Evolutionary conservation across 495 filamentous ascomycete genomes (phyloP).

Genomic region (Aspergillus bridgeri): DNA sequence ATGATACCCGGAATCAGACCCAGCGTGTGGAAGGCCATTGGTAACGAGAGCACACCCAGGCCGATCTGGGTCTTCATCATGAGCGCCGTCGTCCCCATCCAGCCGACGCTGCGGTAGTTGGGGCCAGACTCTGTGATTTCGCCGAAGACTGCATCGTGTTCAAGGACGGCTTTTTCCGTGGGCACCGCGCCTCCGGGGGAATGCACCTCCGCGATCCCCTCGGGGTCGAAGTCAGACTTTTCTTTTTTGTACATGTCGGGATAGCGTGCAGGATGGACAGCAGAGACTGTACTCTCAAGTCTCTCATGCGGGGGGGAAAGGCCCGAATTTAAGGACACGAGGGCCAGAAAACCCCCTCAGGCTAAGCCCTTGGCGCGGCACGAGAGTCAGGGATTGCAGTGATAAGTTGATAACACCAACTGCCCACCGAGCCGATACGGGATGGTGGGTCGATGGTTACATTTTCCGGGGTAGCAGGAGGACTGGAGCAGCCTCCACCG

Average conservation of each 20-base stretch:
- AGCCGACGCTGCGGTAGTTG: slow-evolving; percentile 18
- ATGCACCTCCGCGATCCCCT: not conserved
- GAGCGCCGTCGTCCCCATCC: slow-evolving; percentile 13
- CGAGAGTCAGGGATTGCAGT: too few relatives aligned
- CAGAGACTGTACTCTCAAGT: too few relatives aligned
- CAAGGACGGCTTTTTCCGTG: not conserved
- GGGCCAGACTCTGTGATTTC: slow-evolving; percentile 11
- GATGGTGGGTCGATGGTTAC: too few relatives aligned
- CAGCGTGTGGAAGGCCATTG: slow-evolving; percentile 49
- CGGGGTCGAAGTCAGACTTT: not conserved
- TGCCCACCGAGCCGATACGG: too few relatives aligned
- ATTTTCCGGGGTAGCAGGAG: too few relatives aligned
- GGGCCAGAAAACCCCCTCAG: too few relatives aligned
- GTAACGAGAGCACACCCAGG: slow-evolving; percentile 54
- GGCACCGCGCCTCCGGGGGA: not conserved
- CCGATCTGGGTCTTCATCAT: slow-evolving; percentile 42
- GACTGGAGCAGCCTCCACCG: too few relatives aligned
- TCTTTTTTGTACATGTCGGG: not conserved
- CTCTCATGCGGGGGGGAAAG: too few relatives aligned
- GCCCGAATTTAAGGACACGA: too few relatives aligned
- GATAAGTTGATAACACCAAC: too few relatives aligned
- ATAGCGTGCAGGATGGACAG: not conserved
- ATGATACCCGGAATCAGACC: slow-evolving; percentile 51
- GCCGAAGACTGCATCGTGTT: slow-evolving; percentile 12
- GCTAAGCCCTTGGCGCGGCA: too few relatives aligned